A percentile compares a stretch with the other conserved stretches of the same genome.
Conservation (phyloP, 1,284 basidiomycete genomes). For the Trametes versicolor region DNA sequence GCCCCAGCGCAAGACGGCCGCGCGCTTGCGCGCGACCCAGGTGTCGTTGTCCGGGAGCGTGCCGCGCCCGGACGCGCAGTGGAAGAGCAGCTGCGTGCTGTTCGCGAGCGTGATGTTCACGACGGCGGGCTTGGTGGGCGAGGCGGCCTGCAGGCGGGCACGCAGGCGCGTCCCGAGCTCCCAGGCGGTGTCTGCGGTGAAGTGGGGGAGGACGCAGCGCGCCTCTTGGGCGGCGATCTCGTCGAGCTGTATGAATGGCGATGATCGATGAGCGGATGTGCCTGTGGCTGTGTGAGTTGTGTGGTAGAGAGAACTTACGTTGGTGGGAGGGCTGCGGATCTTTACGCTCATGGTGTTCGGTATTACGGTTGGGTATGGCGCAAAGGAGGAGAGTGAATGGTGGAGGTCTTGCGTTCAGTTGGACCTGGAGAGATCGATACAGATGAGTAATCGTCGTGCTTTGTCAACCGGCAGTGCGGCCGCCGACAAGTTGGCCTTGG, state of each 20-base stretch:
- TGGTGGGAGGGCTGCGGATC: slow-evolving; percentile 32
- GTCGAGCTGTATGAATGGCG: slow-evolving; percentile 21
- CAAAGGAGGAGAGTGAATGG: not conserved
- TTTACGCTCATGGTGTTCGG: slow-evolving; percentile 25
- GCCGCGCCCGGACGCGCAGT: slow-evolving; percentile 42
- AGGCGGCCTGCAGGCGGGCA: slow-evolving; percentile 34
- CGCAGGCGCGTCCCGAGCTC: slow-evolving; percentile 46
- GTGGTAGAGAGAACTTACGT: not conserved
- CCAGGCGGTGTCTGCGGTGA: slow-evolving; percentile 46
- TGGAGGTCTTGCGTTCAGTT: not conserved
- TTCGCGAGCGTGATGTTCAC: slow-evolving; percentile 45
- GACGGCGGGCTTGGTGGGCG: slow-evolving; percentile 35
- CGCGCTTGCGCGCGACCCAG: slow-evolving; percentile 50
- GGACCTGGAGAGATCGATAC: slow-evolving; percentile 8
- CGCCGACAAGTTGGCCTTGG: too few species aligned
- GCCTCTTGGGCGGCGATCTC: slow-evolving; percentile 33
- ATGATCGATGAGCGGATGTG: not conserved
- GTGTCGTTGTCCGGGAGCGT: slow-evolving; percentile 47
- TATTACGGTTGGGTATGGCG: not conserved
- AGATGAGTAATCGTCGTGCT: slow-evolving; percentile 14
- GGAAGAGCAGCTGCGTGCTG: slow-evolving; percentile 45
- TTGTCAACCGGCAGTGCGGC: slow-evolving; percentile 9
- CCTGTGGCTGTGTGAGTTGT: not conserved
- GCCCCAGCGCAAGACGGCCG: slow-evolving; percentile 47
- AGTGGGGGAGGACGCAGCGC: slow-evolving; percentile 36